Evolutionary conservation across 2,329 filamentous ascomycete genomes (phyloP), one percentile per base, ranked within the genome.

Genomic region (Aurifilum marmelostoma): DNA sequence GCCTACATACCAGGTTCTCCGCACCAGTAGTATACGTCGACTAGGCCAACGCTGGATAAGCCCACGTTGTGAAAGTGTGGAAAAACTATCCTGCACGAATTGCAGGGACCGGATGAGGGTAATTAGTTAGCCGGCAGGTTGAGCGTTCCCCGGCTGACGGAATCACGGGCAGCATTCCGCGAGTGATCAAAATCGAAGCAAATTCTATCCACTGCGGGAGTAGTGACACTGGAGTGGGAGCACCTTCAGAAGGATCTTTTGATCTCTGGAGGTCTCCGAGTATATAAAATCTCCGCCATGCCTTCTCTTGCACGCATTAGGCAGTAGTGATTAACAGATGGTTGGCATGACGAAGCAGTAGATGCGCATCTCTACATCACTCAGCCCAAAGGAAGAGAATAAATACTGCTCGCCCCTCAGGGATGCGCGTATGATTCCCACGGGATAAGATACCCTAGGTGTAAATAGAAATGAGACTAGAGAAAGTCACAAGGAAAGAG

Each of bases 61-160:
- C 54, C 61, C 54, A 56, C 24, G 27, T 56, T 54, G 47, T 47
- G 37, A 62, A 34, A 39, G 64, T 8, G 47, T 68, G 66, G 69
- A 68, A 67, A 70, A 70, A 66, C 47, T 12, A 60, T 68, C 66
- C 61, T 70, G 63, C 69, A 70, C 69, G 69, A 68, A 68, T 70
- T 60, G 69, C 41, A 32, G 27, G 39, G 39, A 24, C 34, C 27
- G 24, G 24, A 27, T n/a, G 21, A 37, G 27, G 52, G 43, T 24
- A 52, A 24, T 39, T 14, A 58, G 32, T 39, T 21, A n/a, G 60
- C n/a, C 18, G 34, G 8, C 12, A 16, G 27, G 9, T 56, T n/a
- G 43, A 39, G 47, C 29, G 24, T 65, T 37, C 34, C 37, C 50
- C 21, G 65, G 39, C 58, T 8, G 37, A 24, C 66, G 66, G 66